A percentile compares a stretch with the other conserved stretches of the same genome.
Evolutionary conservation across 768 basidiomycete genomes (phyloP).

Genomic region (Tubosaeta brunneosetosa): DNA sequence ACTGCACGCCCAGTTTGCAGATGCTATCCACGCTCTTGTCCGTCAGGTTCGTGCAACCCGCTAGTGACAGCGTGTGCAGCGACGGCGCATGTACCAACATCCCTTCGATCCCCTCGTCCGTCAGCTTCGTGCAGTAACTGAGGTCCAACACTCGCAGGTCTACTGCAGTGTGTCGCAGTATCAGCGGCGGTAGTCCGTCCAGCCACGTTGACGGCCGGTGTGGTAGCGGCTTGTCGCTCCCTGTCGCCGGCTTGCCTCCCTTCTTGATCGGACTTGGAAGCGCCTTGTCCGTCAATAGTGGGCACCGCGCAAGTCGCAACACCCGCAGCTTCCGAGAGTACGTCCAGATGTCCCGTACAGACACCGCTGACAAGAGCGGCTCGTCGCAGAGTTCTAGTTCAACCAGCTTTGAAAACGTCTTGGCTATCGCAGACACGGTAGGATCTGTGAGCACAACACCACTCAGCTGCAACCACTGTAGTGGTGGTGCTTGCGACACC

Average conservation of each 20-base stretch:
- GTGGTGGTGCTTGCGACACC: slow-evolving; percentile 57
- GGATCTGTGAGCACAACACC: slow-evolving; percentile 58
- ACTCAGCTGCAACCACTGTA: slow-evolving; percentile 74
- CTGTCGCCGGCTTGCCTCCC: slow-evolving; percentile 21
- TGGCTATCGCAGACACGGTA: slow-evolving; percentile 65
- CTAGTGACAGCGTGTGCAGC: slow-evolving; percentile 70
- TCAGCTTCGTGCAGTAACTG: slow-evolving; percentile 60
- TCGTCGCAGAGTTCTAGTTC: slow-evolving; percentile 79
- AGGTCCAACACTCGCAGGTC: slow-evolving; percentile 78
- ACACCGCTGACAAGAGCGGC: slow-evolving; percentile 58
- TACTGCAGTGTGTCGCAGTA: slow-evolving; percentile 61
- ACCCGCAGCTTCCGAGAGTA: slow-evolving; percentile 74
- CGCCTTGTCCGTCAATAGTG: slow-evolving; percentile 69
- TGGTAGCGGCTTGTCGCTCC: slow-evolving; percentile 48
- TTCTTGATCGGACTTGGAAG: slow-evolving; percentile 56
- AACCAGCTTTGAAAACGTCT: slow-evolving; percentile 67
- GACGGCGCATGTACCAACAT: slow-evolving; percentile 71
- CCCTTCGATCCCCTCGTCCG: slow-evolving; percentile 72
- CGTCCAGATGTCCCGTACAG: slow-evolving; percentile 77
- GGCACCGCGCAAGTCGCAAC: slow-evolving; percentile 74
- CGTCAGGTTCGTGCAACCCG: slow-evolving; percentile 73
- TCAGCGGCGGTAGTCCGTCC: slow-evolving; percentile 58
- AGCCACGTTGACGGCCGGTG: slow-evolving; percentile 55
- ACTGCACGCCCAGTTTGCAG: slow-evolving; percentile 62
- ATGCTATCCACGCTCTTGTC: slow-evolving; percentile 67